Conservation (phyloP, 164 flowering plant genomes). For the Macadamia tetraphylla region DNA sequence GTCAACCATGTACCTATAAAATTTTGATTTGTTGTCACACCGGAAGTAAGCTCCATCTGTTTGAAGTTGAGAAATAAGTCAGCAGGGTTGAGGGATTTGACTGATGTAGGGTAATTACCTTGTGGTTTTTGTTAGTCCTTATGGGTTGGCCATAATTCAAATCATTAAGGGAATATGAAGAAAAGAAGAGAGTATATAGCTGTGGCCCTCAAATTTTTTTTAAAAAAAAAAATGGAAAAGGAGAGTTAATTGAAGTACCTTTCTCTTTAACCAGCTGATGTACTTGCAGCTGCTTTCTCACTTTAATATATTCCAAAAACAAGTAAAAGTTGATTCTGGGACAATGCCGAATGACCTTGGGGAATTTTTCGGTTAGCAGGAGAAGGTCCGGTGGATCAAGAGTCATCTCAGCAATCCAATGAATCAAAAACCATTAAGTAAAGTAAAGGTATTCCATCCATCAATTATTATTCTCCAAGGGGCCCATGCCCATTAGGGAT, state of each 20-base stretch:
- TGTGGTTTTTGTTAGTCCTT: background rate
- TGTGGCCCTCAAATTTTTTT: conserved; percentile 41
- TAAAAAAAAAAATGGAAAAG: conserved; percentile 42
- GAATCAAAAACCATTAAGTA: conserved; percentile 7
- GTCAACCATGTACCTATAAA: background rate
- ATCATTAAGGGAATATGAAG: conserved; percentile 32
- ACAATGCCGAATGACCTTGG: conserved; percentile 46
- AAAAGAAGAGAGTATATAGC: conserved; percentile 17
- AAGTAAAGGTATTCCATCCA: conserved; percentile 29
- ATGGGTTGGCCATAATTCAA: background rate
- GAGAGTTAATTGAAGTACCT: conserved; percentile 37
- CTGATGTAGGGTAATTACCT: background rate
- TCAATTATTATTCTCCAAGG: conserved; percentile 47
- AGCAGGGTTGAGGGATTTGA: background rate
- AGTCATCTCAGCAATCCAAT: conserved; percentile 23
- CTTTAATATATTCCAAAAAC: conserved; percentile 69
- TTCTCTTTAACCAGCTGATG: conserved; percentile 65
- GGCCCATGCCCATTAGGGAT: conserved; percentile 43
- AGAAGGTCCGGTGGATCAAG: conserved; percentile 68
- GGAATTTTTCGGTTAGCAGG: conserved; percentile 28
- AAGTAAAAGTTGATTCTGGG: conserved; percentile 70
- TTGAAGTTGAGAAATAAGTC: background rate
- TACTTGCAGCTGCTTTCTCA: conserved; percentile 49
- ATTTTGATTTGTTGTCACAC: background rate
- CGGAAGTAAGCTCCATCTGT: background rate